These are phyloP conservation scores for Betula pendula DNA, from an alignment of 306 rosid species.

Conservation along the genomic window DNA sequence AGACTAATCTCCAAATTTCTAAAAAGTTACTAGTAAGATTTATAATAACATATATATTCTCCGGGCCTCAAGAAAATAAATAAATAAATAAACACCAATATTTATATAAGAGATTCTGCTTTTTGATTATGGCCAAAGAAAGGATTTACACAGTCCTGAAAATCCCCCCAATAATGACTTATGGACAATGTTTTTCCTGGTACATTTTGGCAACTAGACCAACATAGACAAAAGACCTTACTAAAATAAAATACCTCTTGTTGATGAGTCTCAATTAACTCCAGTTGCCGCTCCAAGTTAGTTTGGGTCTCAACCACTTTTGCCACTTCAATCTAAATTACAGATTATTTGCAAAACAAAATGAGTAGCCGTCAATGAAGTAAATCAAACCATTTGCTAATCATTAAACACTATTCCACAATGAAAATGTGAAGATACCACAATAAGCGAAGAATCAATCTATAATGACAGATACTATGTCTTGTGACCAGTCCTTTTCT, in stretches of 20 bases:
- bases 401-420: background rate
- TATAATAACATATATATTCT: background rate
- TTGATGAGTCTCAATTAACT: constrained; percentile 94
- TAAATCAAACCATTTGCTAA: background rate
- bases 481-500: too few relatives aligned
- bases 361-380: background rate
- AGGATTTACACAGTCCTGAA: background rate
- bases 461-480: too few relatives aligned
- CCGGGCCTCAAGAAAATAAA: background rate
- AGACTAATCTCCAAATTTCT: background rate
- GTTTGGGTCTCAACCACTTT: constrained; percentile 89
- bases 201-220: background rate
- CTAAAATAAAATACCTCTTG: constrained; percentile 69
- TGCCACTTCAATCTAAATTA: constrained; percentile 82
- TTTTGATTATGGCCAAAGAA: background rate
- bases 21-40: background rate
- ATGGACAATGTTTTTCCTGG: background rate
- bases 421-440: background rate
- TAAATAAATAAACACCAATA: background rate
- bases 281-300: constrained; percentile 85
- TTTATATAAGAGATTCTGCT: background rate
- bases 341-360: constrained; percentile 1
- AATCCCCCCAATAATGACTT: background rate
- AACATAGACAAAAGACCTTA: background rate
- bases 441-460: background rate